Base-by-base conservation (phyloP, 805 yeast genomes). In the Barnettozyma siamensis region DNA sequence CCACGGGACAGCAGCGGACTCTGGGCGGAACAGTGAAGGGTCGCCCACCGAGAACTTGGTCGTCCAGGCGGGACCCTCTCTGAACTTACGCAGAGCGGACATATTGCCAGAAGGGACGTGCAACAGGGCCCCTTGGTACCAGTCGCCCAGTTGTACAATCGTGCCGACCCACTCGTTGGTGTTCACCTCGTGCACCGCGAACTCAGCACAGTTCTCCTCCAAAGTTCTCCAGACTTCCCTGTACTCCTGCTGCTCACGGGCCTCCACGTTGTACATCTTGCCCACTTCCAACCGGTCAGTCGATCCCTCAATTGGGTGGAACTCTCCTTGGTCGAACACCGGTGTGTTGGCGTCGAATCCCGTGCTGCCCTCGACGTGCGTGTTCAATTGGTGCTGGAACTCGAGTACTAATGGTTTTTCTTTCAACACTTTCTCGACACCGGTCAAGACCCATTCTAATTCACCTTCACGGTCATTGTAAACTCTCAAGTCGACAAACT, bases 211-310 rank as follows among this genome's bases (percentile, higher is more conserved):
- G 12, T 21, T 21, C 24, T 21, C 24, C 24, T 73, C 73, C 21
- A 76, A 50, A 13, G 72, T 63, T 48, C 76, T 57, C 83, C 83
- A 78, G 18, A 72, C 62, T 57, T 78, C 83, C 30, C 69, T 61
- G 46, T 75, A 78, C 7, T 63, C 64, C 41, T 69, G 70, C 5
- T 58, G 48, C 12, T 50, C 49, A 0, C 73, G 73, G 1, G 76
- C 67, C 3, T 47, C 65, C 2, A 73, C 67, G 48, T 76, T 71
- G 5, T 47, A 43, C 81, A 78, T 75, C 1, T 47, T 46, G 0
- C 83, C 83, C 2, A 69, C 64, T 47, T 78, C 83, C 37, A 62
- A 61, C 34, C 79, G 59, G 39, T 72, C 72, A 7, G 70, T 65
- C 15, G 54, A 58, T 2, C 41, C 44, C 6, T 53, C 63, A 28